Base-by-base conservation (phyloP, 805 yeast species). In the Kodamaea kaohsiungensis region DNA sequence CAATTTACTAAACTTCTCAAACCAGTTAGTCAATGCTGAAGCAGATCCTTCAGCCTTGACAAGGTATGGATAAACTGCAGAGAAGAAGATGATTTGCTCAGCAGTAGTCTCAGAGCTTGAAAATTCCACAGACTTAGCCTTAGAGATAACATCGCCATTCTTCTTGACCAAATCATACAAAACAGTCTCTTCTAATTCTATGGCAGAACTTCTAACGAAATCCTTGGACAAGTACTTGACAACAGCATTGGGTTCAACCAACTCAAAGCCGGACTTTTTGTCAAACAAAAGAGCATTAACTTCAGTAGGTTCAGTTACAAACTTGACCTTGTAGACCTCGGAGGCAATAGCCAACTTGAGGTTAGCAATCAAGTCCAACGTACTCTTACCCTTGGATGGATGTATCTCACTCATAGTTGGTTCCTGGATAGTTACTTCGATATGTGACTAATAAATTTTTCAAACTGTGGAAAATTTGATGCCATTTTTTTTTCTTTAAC, bases 181-280 rank as follows among this genome's bases (percentile, higher is more conserved):
- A n/a, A 57, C 56, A 19, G 73, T 65, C 64, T 83, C 87, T 58
- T 80, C 83, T 18, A 70, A 66, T 9, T 65, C 67, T 46, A 78
- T 69, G 13, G 73, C 65, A 10, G 63, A 58, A 25, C 70, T 63
- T 8, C 51, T 61, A 5, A 68, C 53, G 56, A 83, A 85, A 57
- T 83, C 85, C 18, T 73, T 67, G 39, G 83, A 73, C 57, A 85
- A 70, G 62, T 83, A 88, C 66, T 85, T 84, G 57, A 87, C 85
- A 51, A 87, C 84, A 17, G 95, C 85, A 64, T 87, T 86, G 17
- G 89, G 76, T 67, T 87, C 90, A 54, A 76, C 70, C 57, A 88
- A 75, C 60, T 79, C 81, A 51, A 83, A 79, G 1, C 70, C 68
- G 6, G 69, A 68, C 39, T 75, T 66, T 22, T 65, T 60, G 48